A percentile compares a stretch with the other conserved stretches of the same genome.
Conservation (phyloP, 2,329 filamentous ascomycete genomes). For the Aspergillus transmontanensis region DNA sequence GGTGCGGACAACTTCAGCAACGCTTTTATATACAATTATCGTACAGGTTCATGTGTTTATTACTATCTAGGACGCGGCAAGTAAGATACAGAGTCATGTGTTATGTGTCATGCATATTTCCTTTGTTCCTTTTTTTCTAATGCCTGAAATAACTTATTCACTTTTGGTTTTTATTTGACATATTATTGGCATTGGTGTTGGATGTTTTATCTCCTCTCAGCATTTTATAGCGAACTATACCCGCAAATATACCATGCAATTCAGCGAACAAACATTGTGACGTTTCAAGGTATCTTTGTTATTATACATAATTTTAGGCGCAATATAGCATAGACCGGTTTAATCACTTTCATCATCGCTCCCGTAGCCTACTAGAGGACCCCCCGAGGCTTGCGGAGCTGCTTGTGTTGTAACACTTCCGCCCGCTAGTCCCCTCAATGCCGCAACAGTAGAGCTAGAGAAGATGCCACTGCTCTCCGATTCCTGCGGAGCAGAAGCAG, state of each 20-base stretch:
- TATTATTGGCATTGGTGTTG: constrained; percentile 3
- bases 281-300: constrained; percentile 35
- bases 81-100: constrained; percentile 18
- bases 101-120: constrained; percentile 17
- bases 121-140: constrained; percentile 12
- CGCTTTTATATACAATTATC: constrained; percentile 89
- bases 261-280: constrained; percentile 11
- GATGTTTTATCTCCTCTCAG: constrained; percentile 14
- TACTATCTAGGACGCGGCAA: constrained; percentile 67
- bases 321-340: constrained; percentile 12
- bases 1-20: constrained; percentile 63
- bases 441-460: constrained; percentile 78
- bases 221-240: constrained; percentile 25
- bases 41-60: constrained; percentile 79
- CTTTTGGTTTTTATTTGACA: constrained; percentile 12
- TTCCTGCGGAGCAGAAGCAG: constrained; percentile 40
- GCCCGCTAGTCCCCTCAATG: constrained; percentile 63
- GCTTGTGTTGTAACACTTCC: constrained; percentile 47
- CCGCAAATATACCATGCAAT: constrained; percentile 17
- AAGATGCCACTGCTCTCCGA: constrained; percentile 68
- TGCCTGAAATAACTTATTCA: constrained; percentile 14
- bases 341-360: constrained; percentile 80
- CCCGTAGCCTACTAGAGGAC: constrained; percentile 83
- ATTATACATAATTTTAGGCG: constrained; percentile 31
- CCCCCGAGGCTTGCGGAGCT: constrained; percentile 50